These are phyloP conservation scores for Tolypocladium capitatum DNA, from an alignment of 2,329 filamentous ascomycete genomes.

Conservation along the genomic window DNA sequence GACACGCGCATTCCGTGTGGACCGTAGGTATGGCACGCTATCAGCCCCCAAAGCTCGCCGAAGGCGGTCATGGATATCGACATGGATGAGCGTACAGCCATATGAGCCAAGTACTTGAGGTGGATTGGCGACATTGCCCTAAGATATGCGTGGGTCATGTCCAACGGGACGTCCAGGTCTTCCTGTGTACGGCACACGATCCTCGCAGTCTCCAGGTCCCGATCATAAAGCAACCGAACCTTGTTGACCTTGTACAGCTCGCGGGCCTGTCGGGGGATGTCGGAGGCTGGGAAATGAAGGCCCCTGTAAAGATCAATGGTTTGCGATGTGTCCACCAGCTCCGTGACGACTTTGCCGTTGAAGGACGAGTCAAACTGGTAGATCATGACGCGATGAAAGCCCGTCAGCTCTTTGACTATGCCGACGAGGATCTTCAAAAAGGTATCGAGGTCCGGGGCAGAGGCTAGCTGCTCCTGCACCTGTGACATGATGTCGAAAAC, in stretches of 20 bases:
- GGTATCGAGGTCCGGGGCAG: conserved; percentile 53
- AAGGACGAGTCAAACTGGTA: conserved; percentile 78
- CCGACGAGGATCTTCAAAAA: conserved; percentile 75
- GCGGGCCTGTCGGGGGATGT: conserved; percentile 73
- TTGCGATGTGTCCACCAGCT: conserved; percentile 66
- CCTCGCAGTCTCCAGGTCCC: conserved; percentile 65
- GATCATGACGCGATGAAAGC: conserved; percentile 85
- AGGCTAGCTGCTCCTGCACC: conserved; percentile 73
- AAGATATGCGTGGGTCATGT: conserved; percentile 74
- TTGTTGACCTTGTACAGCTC: conserved; percentile 88
- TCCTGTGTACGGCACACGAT: conserved; percentile 66
- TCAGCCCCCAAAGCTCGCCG: conserved; percentile 73
- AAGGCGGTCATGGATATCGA: conserved; percentile 87
- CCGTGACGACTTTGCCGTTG: conserved; percentile 79
- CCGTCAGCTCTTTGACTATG: conserved; percentile 78
- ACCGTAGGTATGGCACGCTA: conserved; percentile 76
- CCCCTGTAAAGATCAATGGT: conserved; percentile 80
- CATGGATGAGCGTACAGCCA: conserved; percentile 90
- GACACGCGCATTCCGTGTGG: conserved; percentile 72
- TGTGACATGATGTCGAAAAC: conserved; percentile 88
- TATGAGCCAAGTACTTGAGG: conserved; percentile 74
- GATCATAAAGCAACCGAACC: conserved; percentile 74
- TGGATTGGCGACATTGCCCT: conserved; percentile 86
- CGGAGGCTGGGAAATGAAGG: conserved; percentile 75
- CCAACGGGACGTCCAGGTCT: conserved; percentile 61